A percentile compares a stretch with the other conserved stretches of the same genome.
These are phyloP conservation scores for Vigna nakashimae DNA, from an alignment of 306 rosid genomes.

Conservation along the genomic window DNA sequence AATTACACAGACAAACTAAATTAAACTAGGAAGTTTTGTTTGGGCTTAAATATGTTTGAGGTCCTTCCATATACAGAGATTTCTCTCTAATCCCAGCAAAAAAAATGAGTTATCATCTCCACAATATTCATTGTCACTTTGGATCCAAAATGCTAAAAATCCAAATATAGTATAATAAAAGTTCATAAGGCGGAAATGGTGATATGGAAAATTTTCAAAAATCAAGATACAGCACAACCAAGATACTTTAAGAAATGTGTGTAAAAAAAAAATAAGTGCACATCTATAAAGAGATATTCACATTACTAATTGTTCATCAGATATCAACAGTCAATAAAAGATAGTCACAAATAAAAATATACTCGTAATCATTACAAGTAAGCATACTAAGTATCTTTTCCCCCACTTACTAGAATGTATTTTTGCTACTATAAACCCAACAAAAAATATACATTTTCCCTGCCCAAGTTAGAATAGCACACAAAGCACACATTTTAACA, in stretches of 20 bases:
- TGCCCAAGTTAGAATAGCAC: neutral
- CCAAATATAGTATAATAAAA: neutral
- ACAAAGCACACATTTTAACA: neutral
- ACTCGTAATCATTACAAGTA: neutral
- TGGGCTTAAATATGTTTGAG: neutral
- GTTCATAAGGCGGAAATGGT: neutral
- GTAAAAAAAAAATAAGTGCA: neutral
- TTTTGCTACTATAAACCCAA: neutral
- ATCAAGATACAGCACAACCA: neutral
- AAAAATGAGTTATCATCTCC: neutral
- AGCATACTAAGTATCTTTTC: neutral
- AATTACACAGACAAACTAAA: constrained; percentile 5
- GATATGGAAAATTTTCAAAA: neutral
- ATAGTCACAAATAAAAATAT: neutral
- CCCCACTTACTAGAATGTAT: neutral
- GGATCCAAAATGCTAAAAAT: neutral
- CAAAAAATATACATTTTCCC: neutral
- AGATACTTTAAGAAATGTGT: neutral
- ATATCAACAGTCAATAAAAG: neutral
- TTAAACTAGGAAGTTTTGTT: neutral
- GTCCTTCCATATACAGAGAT: neutral
- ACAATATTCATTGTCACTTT: neutral
- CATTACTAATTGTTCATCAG: neutral
- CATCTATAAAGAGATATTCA: neutral
- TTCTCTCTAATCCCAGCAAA: neutral